Evolutionary conservation across 495 filamentous ascomycete species (phyloP).

Genomic region (Jackrogersella multiformis): DNA sequence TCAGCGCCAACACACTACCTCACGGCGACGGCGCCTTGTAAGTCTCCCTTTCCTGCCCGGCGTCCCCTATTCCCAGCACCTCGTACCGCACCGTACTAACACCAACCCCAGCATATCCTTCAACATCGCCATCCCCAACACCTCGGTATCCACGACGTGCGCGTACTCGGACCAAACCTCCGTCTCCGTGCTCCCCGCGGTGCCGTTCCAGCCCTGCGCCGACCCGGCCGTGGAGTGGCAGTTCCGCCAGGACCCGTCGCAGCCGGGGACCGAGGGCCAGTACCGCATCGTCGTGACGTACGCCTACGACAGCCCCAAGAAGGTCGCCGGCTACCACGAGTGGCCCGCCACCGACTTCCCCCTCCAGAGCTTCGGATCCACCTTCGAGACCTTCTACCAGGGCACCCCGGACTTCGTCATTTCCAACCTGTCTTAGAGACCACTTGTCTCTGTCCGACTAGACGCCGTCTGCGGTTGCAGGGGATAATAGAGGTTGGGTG

Average conservation of each 20-base stretch:
- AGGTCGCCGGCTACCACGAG: conserved; percentile 36
- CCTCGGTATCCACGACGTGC: conserved; percentile 27
- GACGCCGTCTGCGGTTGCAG: not conserved
- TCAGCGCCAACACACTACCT: conserved; percentile 32
- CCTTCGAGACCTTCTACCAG: conserved; percentile 28
- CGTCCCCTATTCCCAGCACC: no score
- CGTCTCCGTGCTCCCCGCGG: conserved; percentile 23
- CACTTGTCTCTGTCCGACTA: not conserved
- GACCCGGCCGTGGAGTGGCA: conserved; percentile 40
- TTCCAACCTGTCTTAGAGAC: conserved; percentile 14
- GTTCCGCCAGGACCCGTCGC: conserved; percentile 42
- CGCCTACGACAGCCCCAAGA: conserved; percentile 23
- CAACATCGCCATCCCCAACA: conserved; percentile 31
- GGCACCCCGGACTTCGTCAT: conserved; percentile 36
- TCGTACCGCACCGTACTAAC: not conserved
- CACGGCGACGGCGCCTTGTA: conserved; percentile 37
- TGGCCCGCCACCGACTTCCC: conserved; percentile 40
- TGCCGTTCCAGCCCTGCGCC: conserved; percentile 24
- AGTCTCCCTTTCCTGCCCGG: conserved; percentile 13
- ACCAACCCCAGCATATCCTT: conserved; percentile 31
- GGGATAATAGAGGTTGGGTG: not conserved
- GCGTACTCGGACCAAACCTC: conserved; percentile 36
- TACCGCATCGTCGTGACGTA: conserved; percentile 40
- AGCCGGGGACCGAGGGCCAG: conserved; percentile 30
- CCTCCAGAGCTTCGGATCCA: conserved; percentile 20